Evolutionary conservation across 805 yeast species (phyloP).

Genomic region (Metschnikowia matae): DNA sequence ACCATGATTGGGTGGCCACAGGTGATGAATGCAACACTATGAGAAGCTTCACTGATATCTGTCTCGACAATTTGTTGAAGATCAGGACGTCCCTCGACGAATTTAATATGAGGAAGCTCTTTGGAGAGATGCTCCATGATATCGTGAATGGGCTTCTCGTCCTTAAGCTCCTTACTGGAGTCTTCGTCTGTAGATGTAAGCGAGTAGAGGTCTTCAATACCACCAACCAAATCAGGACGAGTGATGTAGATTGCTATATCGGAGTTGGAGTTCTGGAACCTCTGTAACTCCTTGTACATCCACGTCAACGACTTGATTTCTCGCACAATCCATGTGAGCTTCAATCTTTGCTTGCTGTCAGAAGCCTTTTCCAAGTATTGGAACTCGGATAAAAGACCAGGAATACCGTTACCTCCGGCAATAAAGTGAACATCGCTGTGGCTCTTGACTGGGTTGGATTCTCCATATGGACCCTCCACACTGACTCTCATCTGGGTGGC

Average conservation of each 20-base stretch:
- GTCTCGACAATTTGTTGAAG: conserved; percentile 4
- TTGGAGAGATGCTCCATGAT: background rate
- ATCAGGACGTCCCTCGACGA: conserved; percentile 11
- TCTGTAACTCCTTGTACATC: conserved; percentile 23
- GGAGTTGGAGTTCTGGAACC: conserved; percentile 19
- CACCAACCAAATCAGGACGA: conserved; percentile 22
- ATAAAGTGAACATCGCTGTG: conserved; percentile 55
- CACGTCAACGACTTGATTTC: conserved; percentile 21
- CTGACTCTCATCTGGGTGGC: conserved; percentile 26
- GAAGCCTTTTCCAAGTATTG: conserved; percentile 21
- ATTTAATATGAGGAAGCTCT: conserved; percentile 10
- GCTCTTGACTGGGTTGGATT: conserved; percentile 41
- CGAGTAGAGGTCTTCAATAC: conserved; percentile 7
- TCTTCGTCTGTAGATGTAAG: conserved; percentile 8
- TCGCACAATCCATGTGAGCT: conserved; percentile 26
- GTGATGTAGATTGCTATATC: conserved; percentile 37
- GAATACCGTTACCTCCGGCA: conserved; percentile 76
- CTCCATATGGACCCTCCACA: conserved; percentile 72
- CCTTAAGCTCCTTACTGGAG: conserved; percentile 13
- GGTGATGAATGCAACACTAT: conserved; percentile 8
- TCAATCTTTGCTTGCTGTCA: conserved; percentile 13
- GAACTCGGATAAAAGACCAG: conserved; percentile 48
- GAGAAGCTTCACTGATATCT: conserved; percentile 6
- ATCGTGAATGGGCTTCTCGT: conserved; percentile 11
- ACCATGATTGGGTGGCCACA: conserved; percentile 16